Percentiles rank a stretch among this genome's conserved stretches.
Conservation (phyloP, 2,329 filamentous ascomycete species). For the Aspergillus piperis region DNA sequence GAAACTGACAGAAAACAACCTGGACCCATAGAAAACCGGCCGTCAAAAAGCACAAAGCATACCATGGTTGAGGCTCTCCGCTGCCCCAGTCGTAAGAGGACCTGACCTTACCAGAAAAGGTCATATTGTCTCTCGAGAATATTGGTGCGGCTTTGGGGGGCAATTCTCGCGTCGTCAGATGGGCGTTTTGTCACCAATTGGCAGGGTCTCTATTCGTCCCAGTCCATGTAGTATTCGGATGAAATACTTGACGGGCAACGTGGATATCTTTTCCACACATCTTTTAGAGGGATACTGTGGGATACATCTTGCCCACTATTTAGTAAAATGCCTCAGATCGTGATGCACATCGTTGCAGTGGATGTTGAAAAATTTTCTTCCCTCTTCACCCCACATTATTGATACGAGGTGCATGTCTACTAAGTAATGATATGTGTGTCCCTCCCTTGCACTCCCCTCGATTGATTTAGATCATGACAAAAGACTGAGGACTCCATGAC, state of each 20-base stretch:
- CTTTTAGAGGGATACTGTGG: no score
- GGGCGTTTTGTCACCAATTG: slow-evolving; percentile 7
- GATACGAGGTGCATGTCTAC: background rate
- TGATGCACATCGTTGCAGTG: background rate
- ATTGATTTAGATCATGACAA: background rate
- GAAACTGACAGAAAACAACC: slow-evolving; percentile 2
- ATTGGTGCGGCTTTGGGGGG: slow-evolving; percentile 1
- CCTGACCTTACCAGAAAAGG: slow-evolving; percentile 25
- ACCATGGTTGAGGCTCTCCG: slow-evolving; percentile 36
- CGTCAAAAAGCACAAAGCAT: slow-evolving; percentile 19
- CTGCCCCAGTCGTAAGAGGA: slow-evolving; percentile 19
- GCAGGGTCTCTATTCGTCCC: slow-evolving; percentile 10
- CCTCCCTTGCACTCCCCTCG: no score
- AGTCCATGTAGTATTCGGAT: background rate
- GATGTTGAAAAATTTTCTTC: background rate
- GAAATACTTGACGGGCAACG: background rate
- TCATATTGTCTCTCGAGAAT: slow-evolving; percentile 26
- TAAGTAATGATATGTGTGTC: background rate
- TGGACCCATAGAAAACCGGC: slow-evolving; percentile 4
- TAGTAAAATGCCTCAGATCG: background rate
- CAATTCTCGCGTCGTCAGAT: slow-evolving; percentile 25
- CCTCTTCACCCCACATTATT: background rate
- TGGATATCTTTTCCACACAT: slow-evolving; percentile 4
- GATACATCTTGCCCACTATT: background rate
- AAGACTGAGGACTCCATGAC: slow-evolving; percentile 4